These are phyloP conservation scores for Hypoxylon sp. DNA, from an alignment of 2,329 filamentous ascomycete genomes.

Conservation along the genomic window DNA sequence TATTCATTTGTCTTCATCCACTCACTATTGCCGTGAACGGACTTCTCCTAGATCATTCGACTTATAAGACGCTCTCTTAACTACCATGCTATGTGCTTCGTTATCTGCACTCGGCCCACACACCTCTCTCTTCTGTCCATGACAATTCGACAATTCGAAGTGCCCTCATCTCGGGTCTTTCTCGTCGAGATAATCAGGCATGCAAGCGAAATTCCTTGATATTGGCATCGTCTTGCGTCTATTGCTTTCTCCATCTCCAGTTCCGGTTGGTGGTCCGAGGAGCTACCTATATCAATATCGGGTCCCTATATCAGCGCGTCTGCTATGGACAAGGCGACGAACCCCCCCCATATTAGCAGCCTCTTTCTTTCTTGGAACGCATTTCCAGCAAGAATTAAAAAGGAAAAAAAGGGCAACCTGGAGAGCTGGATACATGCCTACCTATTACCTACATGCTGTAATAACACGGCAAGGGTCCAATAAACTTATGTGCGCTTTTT, in stretches of 20 bases:
- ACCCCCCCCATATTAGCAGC: constrained; percentile 22
- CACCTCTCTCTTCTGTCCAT: constrained; percentile 20
- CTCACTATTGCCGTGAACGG: constrained; percentile 20
- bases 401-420: constrained; percentile 14
- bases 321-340: constrained; percentile 37
- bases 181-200: constrained; percentile 30
- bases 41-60: constrained; percentile 19
- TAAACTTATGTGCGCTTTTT: constrained; percentile 42
- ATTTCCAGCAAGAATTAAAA: constrained; percentile 19
- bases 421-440: constrained; percentile 28
- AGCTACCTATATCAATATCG: constrained; percentile 34
- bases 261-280: constrained; percentile 39
- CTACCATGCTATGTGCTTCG: constrained; percentile 24
- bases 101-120: constrained; percentile 32
- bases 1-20: constrained; percentile 17
- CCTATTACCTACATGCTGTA: constrained; percentile 9
- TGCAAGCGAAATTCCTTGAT: constrained; percentile 40
- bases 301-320: constrained; percentile 36
- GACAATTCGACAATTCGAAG: constrained; percentile 32
- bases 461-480: constrained; percentile 36
- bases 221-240: constrained; percentile 38
- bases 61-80: constrained; percentile 13
- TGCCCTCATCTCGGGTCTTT: constrained; percentile 36
- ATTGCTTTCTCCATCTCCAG: constrained; percentile 35
- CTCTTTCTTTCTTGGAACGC: constrained; percentile 19